These are phyloP conservation scores for Combretum micranthum DNA, from an alignment of 345 rosid genomes.

Conservation along the genomic window DNA sequence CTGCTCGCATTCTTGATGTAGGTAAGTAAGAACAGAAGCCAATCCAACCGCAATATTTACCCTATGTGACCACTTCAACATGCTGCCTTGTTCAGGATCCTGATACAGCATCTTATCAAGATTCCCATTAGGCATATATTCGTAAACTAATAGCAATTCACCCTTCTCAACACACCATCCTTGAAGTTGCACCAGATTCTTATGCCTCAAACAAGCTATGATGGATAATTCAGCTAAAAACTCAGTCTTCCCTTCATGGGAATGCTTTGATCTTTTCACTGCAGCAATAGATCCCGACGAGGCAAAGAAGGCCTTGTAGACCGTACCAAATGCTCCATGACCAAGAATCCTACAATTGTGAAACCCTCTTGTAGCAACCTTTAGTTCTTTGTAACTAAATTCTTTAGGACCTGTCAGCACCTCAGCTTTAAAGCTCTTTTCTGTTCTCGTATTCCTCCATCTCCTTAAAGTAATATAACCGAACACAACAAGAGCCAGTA, in stretches of 20 bases:
- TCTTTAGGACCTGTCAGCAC: conserved; percentile 62
- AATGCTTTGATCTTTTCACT: conserved; percentile 77
- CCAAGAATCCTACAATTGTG: conserved; percentile 82
- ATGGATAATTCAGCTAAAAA: conserved; percentile 78
- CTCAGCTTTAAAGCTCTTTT: conserved; percentile 58
- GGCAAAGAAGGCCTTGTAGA: conserved; percentile 62
- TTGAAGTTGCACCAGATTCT: conserved; percentile 76
- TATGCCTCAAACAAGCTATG: conserved; percentile 90
- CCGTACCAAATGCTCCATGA: conserved; percentile 81
- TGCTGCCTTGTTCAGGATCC: conserved; percentile 34
- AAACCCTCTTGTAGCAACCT: conserved; percentile 72
- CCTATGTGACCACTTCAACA: conserved; percentile 64
- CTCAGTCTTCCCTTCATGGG: conserved; percentile 79
- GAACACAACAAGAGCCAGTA: too few relatives aligned
- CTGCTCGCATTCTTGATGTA: conserved; percentile 93
- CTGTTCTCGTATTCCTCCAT: conserved; percentile 41
- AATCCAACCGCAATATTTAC: conserved; percentile 65
- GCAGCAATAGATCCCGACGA: conserved; percentile 59
- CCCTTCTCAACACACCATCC: conserved; percentile 95
- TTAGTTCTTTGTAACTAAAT: conserved; percentile 69
- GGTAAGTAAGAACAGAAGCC: conserved; percentile 70
- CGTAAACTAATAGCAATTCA: conserved; percentile 82
- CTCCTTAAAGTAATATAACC: conserved; percentile 60
- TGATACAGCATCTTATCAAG: conserved; percentile 73
- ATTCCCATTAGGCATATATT: conserved; percentile 90